These are phyloP conservation scores for Euphorbia tirucalli DNA, from an alignment of 345 rosid genomes.

Conservation along the genomic window DNA sequence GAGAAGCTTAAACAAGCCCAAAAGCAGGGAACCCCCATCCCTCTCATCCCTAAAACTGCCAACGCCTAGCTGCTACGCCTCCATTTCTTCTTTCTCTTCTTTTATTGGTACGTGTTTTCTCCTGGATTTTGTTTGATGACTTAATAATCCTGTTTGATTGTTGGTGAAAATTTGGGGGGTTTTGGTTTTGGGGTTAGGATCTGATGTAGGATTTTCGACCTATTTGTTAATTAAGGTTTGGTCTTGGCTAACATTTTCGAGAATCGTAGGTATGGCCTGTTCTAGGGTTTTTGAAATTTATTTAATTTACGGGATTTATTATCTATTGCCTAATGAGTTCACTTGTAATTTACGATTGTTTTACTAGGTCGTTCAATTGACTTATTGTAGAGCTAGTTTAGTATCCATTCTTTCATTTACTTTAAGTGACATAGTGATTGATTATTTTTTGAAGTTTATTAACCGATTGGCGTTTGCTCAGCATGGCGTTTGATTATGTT, in stretches of 20 bases:
- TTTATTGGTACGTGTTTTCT: slow-evolving; percentile 5
- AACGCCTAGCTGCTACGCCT: slow-evolving; percentile 42
- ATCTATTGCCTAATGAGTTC: neutral
- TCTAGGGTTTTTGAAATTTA: neutral
- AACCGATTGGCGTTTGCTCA: too few species aligned
- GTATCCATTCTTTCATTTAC: neutral
- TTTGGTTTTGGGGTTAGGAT: neutral
- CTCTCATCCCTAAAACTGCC: slow-evolving; percentile 86
- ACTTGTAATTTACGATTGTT: neutral
- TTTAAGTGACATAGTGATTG: neutral
- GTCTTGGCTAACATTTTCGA: neutral
- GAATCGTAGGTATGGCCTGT: neutral
- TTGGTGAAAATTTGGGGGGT: neutral
- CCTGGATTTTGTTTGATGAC: neutral
- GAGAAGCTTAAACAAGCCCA: slow-evolving; percentile 54
- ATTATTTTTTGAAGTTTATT: neutral
- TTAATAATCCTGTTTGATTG: neutral
- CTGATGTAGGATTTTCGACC: neutral
- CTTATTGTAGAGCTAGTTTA: neutral
- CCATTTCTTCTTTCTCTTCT: neutral
- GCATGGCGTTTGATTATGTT: neutral
- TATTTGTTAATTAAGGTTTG: neutral
- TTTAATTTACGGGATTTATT: neutral
- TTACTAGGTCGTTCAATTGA: neutral
- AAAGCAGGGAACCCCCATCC: slow-evolving; percentile 40